Base-by-base conservation (phyloP, 2,329 filamentous ascomycete genomes). In the Aspergillus transmontanensis region DNA sequence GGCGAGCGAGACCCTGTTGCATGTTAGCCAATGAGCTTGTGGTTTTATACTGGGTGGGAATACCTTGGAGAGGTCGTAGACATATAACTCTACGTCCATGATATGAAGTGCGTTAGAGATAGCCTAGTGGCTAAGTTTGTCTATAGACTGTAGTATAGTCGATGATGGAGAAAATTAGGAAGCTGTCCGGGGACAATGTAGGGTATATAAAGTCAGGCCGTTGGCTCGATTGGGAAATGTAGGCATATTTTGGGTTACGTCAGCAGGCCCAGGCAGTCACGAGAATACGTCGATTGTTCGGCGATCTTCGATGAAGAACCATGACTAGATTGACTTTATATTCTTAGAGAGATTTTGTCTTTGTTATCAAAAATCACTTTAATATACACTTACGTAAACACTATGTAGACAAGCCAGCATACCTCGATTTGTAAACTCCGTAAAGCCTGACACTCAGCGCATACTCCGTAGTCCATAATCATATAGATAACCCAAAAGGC, bases 81-180 rank as follows among this genome's bases (percentile, higher is more conserved):
- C 85, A 62, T 93, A 89, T 32, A 94, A 82, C 71, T 92, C 84
- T 57, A 94, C 89, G 62, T 93, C 89, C 90, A 93, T 93, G 21
- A 45, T 68, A 58, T 41, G 23, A 57, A 60, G 58, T 21, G 28
- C 36, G 34, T 11, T 32, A 3, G 4, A 12, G 9, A 3, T 19
- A 28, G 5, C 7, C 26, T 51, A 14, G 10, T 32, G 0, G 14
- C 7, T 21, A 19, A 2, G 3, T 3, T 10, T 34, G 6, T 21
- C 28, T n/a, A 51, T 6, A 19, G 28, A 7, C 14, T 19, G 9
- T 50, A 50, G 9, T 30, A 5, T 5, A 10, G 32, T 32, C 11
- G 23, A 41, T 6, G 14, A 23, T 16, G 4, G 21, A 43, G 23
- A 32, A 10, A 32, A 7, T 1, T 3, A n/a, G 16, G 16, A 41